These are phyloP conservation scores for Didymosphaeria variabile DNA, from an alignment of 2,329 filamentous ascomycete species.

Conservation along the genomic window DNA sequence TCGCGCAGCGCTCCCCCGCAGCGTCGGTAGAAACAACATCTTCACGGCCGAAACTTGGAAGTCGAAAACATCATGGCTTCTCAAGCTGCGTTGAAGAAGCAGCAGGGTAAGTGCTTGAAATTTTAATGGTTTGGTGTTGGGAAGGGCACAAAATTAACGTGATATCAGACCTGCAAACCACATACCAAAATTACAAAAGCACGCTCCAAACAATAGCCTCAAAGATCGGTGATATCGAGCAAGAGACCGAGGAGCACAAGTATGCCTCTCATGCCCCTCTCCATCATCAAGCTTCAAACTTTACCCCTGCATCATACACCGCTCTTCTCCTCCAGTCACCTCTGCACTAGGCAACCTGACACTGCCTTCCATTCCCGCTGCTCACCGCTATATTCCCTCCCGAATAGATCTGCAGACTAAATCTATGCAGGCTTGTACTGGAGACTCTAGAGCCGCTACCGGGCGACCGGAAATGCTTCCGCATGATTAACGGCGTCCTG, in stretches of 20 bases:
- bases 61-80: conserved; percentile 54
- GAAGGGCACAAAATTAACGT: background rate
- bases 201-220: conserved; percentile 89
- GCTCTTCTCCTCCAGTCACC: conserved; percentile 27
- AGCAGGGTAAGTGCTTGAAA: conserved; percentile 68
- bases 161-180: conserved; percentile 75
- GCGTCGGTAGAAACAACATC: conserved; percentile 1
- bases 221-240: conserved; percentile 97
- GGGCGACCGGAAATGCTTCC: conserved; percentile 92
- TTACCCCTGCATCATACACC: conserved; percentile 27
- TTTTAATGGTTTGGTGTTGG: background rate
- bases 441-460: conserved; percentile 88
- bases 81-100: conserved; percentile 71
- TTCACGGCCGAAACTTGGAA: conserved; percentile 8
- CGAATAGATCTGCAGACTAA: conserved; percentile 26
- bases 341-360: conserved; percentile 13
- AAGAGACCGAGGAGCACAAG: conserved; percentile 98
- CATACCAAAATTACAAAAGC: conserved; percentile 80
- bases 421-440: conserved; percentile 78
- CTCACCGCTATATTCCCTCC: conserved; percentile 32
- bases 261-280: conserved; percentile 51
- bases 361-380: background rate
- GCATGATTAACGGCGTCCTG: conserved; percentile 96
- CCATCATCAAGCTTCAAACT: background rate
- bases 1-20: conserved; percentile 12